phyloP scores from a whole-genome alignment of 306 rosid genomes.

The Cucurbita maxima region DNA sequence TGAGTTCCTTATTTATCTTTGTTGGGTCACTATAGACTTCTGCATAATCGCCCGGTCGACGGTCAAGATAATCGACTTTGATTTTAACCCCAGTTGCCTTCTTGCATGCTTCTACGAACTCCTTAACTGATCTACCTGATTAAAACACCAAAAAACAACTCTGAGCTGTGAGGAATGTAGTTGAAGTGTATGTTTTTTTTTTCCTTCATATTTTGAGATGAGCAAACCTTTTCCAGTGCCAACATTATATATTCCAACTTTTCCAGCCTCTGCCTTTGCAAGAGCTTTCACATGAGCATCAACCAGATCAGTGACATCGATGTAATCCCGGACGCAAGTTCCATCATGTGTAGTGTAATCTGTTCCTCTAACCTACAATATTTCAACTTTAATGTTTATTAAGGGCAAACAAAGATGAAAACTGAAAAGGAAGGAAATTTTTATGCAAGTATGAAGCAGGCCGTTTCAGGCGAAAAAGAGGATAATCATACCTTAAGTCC shows the following conservation, averaged over 20 bases:
- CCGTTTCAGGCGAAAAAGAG: neutral
- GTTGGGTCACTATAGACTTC: conserved; percentile 81
- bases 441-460: neutral
- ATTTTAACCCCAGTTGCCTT: conserved; percentile 65
- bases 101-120: conserved; percentile 92
- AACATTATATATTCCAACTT: conserved; percentile 87
- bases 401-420: neutral
- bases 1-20: conserved; percentile 45
- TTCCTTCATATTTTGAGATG: neutral
- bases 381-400: neutral
- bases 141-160: neutral
- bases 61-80: conserved; percentile 58
- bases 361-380: conserved; percentile 69
- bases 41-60: conserved; percentile 87
- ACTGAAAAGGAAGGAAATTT: neutral
- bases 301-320: conserved; percentile 86
- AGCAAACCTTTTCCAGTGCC: conserved; percentile 83
- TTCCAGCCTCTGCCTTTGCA: conserved; percentile 36
- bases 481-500: conserved; percentile 48
- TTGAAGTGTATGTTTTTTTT: neutral
- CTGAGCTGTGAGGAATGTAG: neutral
- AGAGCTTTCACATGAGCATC: conserved; percentile 99
- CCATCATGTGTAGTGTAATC: conserved; percentile 75
- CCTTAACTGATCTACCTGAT: conserved; percentile 81
- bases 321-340: conserved; percentile 80